Evolutionary conservation across 495 filamentous ascomycete genomes (phyloP), one percentile per base, ranked within the genome.

Genomic region (Tetracladium marchalianum): DNA sequence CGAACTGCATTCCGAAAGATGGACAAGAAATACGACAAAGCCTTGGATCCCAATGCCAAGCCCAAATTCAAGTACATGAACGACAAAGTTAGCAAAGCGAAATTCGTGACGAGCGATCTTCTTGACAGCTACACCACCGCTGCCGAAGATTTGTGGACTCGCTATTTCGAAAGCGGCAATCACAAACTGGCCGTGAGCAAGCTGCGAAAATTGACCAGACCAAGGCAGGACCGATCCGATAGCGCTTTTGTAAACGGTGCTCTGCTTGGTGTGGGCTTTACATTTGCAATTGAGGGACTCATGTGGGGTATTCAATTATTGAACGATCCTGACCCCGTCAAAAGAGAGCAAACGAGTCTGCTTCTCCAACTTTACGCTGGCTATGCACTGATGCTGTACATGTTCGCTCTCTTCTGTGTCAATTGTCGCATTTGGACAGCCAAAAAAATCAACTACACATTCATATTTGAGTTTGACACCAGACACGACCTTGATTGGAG

Each of bases 151-250:
- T 71, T 95, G 0, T 96, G 95, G 56, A 80, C 87, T 11, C 75
- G 87, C 41, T 94, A 93, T 62, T 90, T 94, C 49, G 85, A 90
- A 65, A 73, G 77, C 17, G 85, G 83, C 1, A 95, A 93, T 58
- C 84, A 78, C 50, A 95, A 96, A 62, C 71, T 94, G 32, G 90
- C 90, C 0, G 80, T 81, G 10, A 78, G 81, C 7, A 94, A 92
- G 60, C 74, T 96, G 11, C 77, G 85, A 18, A 80, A 77, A 41
- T 77, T 77, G 43, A 70, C 71, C 37, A 72, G 72, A 11, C 81
- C 75, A 36, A 65, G 76, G 0, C 72, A 75, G 2, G 87, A 90
- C 45, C 83, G 78, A 51, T 84, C 80, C 1, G 78, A 71, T 7
- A 80, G 75, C 39, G 74, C 83, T 1, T 89, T 92, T 60, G 78